Conservation (phyloP, 306 rosid genomes). For the Corylus americana region DNA sequence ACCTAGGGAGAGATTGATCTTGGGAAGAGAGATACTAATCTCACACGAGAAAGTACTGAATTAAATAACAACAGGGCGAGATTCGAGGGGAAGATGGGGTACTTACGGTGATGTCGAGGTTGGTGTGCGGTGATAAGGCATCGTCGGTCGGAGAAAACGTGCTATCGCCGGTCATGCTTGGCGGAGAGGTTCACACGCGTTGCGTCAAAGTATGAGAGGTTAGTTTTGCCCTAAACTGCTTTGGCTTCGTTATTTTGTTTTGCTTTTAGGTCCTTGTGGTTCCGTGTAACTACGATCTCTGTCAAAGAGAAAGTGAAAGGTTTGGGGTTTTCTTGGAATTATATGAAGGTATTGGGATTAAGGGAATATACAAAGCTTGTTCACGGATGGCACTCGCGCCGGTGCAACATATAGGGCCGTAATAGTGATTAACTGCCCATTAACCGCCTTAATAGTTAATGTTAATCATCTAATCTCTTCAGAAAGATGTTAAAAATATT, state of each 20-base stretch:
- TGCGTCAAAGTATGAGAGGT: constrained; percentile 28
- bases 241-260: constrained; percentile 1
- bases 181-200: constrained; percentile 24
- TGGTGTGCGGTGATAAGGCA: constrained; percentile 27
- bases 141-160: constrained; percentile 39
- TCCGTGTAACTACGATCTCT: neutral
- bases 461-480: no score
- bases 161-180: constrained; percentile 53
- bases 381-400: no score
- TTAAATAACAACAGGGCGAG: neutral
- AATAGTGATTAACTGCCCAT: no score
- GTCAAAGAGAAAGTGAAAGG: neutral
- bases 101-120: constrained; percentile 47
- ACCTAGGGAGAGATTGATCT: neutral
- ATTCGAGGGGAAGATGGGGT: neutral
- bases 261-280: constrained; percentile 11
- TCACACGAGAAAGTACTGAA: neutral
- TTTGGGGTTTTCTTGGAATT: neutral
- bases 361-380: neutral
- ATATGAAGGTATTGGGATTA: neutral
- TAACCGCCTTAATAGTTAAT: no score
- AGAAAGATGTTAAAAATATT: no score
- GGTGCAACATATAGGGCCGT: no score
- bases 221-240: constrained; percentile 30
- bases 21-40: constrained; percentile 15